These are phyloP conservation scores for Geotrichum restrictum DNA, from an alignment of 1,139 yeast genomes.

Conservation along the genomic window DNA sequence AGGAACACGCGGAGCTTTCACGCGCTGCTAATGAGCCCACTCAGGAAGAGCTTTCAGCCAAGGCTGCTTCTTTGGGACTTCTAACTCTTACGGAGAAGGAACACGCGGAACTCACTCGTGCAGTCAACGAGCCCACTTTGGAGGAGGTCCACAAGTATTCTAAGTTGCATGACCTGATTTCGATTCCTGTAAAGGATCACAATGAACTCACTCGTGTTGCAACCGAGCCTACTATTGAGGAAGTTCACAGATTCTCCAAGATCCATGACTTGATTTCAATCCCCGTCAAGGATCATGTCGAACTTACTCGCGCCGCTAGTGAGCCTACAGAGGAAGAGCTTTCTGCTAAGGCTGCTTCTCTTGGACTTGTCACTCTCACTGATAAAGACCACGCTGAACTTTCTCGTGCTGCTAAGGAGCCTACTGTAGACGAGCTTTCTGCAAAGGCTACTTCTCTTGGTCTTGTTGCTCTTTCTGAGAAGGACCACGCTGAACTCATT, in stretches of 20 bases:
- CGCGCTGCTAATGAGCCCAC: constrained; percentile 27
- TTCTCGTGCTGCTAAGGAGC: constrained; percentile 26
- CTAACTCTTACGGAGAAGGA: constrained; percentile 31
- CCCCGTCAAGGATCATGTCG: constrained; percentile 23
- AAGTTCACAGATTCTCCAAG: constrained; percentile 28
- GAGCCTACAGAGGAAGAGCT: constrained; percentile 27
- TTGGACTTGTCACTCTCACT: constrained; percentile 14
- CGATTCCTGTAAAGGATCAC: constrained; percentile 25
- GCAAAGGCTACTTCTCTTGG: constrained; percentile 24
- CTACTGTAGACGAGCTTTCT: constrained; percentile 30
- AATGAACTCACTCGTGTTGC: constrained; percentile 21
- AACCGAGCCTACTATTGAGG: constrained; percentile 28
- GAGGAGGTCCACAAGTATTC: constrained; percentile 34
- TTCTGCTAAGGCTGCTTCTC: constrained; percentile 22
- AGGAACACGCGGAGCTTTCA: constrained; percentile 29
- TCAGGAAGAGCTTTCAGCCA: constrained; percentile 23
- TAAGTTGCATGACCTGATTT: constrained; percentile 25
- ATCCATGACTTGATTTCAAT: constrained; percentile 26
- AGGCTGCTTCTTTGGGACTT: constrained; percentile 31
- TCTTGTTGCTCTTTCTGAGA: constrained; percentile 10
- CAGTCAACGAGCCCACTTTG: constrained; percentile 27
- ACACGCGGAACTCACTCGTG: constrained; percentile 21
- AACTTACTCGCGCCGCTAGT: constrained; percentile 25
- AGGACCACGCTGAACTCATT: constrained; percentile 26
- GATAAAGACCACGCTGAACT: constrained; percentile 8